These are phyloP conservation scores for Alternaria sp. DNA, from an alignment of 2,329 filamentous ascomycete species.

Conservation along the genomic window DNA sequence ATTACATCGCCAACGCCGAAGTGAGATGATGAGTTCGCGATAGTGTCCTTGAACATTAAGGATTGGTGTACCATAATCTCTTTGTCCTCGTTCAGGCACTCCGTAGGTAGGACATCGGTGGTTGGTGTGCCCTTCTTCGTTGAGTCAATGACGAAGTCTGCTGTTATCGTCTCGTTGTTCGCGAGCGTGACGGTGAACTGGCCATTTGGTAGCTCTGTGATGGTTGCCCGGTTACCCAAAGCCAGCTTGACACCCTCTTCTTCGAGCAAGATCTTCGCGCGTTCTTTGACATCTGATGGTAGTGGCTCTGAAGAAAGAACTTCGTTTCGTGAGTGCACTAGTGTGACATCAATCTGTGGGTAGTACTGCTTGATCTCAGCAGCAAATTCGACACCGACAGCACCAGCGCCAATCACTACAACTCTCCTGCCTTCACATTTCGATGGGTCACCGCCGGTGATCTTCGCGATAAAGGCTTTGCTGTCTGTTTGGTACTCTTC, in stretches of 20 bases:
- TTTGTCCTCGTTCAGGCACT: slow-evolving; percentile 69
- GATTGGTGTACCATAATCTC: slow-evolving; percentile 69
- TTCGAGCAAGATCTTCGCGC: slow-evolving; percentile 65
- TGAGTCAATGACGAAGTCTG: slow-evolving; percentile 74
- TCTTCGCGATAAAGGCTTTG: slow-evolving; percentile 64
- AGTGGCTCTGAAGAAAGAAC: slow-evolving; percentile 78
- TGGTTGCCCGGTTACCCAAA: slow-evolving; percentile 67
- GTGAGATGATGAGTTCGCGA: slow-evolving; percentile 68
- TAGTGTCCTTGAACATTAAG: slow-evolving; percentile 62
- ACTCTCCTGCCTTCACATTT: slow-evolving; percentile 58
- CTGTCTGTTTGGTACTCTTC: slow-evolving; percentile 72
- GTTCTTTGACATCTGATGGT: slow-evolving; percentile 73
- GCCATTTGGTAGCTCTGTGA: slow-evolving; percentile 38
- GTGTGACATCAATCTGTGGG: slow-evolving; percentile 71
- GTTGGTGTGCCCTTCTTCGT: slow-evolving; percentile 71
- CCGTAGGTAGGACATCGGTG: slow-evolving; percentile 68
- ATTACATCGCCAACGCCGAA: slow-evolving; percentile 76
- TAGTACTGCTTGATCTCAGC: slow-evolving; percentile 76
- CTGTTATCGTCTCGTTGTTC: slow-evolving; percentile 59
- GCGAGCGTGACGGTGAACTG: slow-evolving; percentile 56
- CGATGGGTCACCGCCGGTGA: slow-evolving; percentile 40
- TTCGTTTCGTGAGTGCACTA: slow-evolving; percentile 76
- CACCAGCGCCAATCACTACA: slow-evolving; percentile 79
- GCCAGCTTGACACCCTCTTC: slow-evolving; percentile 73
- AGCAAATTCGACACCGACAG: slow-evolving; percentile 84